These are phyloP conservation scores for Monilinia vaccinii-corymbosi DNA, from an alignment of 2,329 filamentous ascomycete species.

Conservation along the genomic window DNA sequence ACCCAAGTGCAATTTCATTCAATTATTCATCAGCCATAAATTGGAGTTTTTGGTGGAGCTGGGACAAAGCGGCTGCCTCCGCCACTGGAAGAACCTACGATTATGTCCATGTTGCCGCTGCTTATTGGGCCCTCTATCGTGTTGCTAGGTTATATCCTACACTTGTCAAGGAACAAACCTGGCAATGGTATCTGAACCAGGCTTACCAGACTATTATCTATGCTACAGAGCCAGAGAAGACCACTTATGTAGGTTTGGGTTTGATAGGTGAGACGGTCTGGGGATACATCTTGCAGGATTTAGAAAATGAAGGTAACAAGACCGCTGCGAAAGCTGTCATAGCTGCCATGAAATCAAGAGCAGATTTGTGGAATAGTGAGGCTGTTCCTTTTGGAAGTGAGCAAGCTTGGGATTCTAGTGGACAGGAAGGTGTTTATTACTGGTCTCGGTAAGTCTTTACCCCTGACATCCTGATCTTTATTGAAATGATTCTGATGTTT, in stretches of 20 bases:
- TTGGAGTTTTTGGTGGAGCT: slow-evolving; percentile 44
- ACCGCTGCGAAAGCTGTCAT: slow-evolving; percentile 35
- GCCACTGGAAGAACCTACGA: slow-evolving; percentile 45
- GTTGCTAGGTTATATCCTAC: slow-evolving; percentile 41
- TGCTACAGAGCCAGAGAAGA: slow-evolving; percentile 32
- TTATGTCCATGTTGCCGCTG: slow-evolving; percentile 47
- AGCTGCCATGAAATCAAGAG: slow-evolving; percentile 39
- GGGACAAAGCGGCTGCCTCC: slow-evolving; percentile 39
- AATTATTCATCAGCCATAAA: slow-evolving; percentile 36
- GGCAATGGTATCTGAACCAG: slow-evolving; percentile 47
- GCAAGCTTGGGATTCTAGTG: slow-evolving; percentile 55
- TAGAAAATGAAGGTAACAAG: slow-evolving; percentile 38
- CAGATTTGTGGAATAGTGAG: slow-evolving; percentile 40
- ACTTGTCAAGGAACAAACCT: slow-evolving; percentile 34
- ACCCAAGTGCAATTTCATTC: slow-evolving; percentile 37
- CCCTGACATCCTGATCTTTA: no score
- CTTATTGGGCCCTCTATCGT: slow-evolving; percentile 50
- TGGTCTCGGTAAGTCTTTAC: slow-evolving; percentile 34
- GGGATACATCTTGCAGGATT: slow-evolving; percentile 42
- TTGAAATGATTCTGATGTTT: not conserved
- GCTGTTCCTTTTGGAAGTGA: slow-evolving; percentile 49
- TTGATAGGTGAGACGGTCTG: slow-evolving; percentile 53
- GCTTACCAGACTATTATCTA: slow-evolving; percentile 42
- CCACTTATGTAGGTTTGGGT: slow-evolving; percentile 38
- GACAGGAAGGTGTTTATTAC: slow-evolving; percentile 52